phyloP scores from a whole-genome alignment of 2,329 filamentous ascomycete genomes.

The Cryphonectria parasitica region DNA sequence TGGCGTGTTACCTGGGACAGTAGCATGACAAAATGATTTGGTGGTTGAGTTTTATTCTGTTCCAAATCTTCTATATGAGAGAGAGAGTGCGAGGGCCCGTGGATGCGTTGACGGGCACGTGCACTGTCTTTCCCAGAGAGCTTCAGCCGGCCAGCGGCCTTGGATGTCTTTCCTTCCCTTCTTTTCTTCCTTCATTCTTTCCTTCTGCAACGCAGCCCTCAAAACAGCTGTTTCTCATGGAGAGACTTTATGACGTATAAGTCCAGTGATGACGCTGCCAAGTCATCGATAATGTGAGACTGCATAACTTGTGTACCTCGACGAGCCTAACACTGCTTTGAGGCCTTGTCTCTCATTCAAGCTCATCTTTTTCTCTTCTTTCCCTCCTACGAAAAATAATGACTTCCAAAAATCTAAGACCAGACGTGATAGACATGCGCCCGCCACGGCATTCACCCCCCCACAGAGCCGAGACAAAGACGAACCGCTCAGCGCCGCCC shows the following conservation, averaged over 20 bases:
- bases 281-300: too few species aligned
- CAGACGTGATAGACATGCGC: background rate
- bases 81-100: too few species aligned
- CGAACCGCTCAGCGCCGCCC: background rate
- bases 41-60: too few species aligned
- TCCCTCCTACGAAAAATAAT: background rate
- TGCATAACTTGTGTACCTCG: background rate
- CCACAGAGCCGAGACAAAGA: slow-evolving; percentile 1
- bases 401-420: background rate
- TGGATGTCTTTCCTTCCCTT: background rate
- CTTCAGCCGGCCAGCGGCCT: too few species aligned
- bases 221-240: background rate
- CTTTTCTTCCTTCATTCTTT: background rate
- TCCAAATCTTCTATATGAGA: too few species aligned
- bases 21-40: too few species aligned
- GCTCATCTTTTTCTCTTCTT: background rate
- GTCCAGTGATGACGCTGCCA: background rate
- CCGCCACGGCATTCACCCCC: background rate
- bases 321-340: too few species aligned
- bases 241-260: background rate
- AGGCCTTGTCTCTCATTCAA: background rate
- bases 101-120: too few species aligned
- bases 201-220: background rate
- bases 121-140: too few species aligned
- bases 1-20: too few species aligned